Conservation (phyloP, 768 basidiomycete species). For the Lactifluus rugatus region DNA sequence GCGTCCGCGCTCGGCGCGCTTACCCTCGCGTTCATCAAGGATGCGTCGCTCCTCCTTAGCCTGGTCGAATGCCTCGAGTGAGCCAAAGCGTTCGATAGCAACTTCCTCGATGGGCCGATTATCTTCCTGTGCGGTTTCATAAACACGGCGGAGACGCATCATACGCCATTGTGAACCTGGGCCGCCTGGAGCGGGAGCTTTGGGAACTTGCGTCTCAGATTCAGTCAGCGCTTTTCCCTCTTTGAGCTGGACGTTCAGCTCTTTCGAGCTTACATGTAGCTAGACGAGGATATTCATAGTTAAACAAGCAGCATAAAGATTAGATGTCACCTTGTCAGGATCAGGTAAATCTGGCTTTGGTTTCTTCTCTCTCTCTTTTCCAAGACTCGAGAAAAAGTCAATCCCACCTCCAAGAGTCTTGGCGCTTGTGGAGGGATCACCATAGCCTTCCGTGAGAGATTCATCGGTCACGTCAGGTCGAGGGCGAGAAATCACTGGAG, state of each 20-base stretch:
- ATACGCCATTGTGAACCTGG: conserved; percentile 96
- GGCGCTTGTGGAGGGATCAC: conserved; percentile 35
- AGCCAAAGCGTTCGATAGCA: conserved; percentile 82
- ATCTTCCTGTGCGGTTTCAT: conserved; percentile 87
- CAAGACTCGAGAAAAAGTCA: conserved; percentile 87
- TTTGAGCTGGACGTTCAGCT: conserved; percentile 51
- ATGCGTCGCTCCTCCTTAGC: conserved; percentile 79
- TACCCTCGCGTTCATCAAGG: conserved; percentile 71
- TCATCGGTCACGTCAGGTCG: conserved; percentile 31
- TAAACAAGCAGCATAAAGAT: no score
- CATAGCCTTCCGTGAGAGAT: conserved; percentile 57
- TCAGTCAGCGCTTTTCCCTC: conserved; percentile 33
- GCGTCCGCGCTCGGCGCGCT: conserved; percentile 32
- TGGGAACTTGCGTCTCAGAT: conserved; percentile 35
- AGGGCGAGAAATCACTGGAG: conserved; percentile 23
- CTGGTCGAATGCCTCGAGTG: conserved; percentile 76
- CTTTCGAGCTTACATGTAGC: conserved; percentile 51
- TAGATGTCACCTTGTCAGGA: conserved; percentile 56
- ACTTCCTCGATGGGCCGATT: conserved; percentile 61
- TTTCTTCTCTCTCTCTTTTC: conserved; percentile 66
- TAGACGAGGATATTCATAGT: conserved; percentile 24
- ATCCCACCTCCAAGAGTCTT: conserved; percentile 48
- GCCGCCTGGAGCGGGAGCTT: conserved; percentile 64
- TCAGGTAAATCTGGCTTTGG: conserved; percentile 48
- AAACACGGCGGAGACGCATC: conserved; percentile 87